Evolutionary conservation across 2,329 filamentous ascomycete species (phyloP).

Genomic region (Chalara sp.): DNA sequence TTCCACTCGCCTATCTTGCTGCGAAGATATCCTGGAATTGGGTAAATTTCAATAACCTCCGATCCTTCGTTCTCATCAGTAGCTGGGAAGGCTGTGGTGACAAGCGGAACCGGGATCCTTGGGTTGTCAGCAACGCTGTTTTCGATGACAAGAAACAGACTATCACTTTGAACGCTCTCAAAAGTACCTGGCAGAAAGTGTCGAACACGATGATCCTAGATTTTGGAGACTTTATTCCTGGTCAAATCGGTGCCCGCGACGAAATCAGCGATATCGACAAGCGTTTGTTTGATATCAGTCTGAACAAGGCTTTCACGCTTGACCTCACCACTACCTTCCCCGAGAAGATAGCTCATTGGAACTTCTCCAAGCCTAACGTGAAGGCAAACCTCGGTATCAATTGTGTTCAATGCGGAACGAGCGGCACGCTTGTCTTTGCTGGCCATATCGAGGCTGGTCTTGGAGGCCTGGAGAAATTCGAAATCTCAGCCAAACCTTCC

Average conservation of each 20-base stretch:
- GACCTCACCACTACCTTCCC: not conserved
- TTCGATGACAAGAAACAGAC: not conserved
- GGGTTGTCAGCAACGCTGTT: not conserved
- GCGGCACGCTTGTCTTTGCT: not conserved
- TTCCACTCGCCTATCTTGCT: not conserved
- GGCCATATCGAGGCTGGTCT: not conserved
- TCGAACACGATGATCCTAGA: not conserved
- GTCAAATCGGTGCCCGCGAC: not conserved
- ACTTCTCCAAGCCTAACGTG: not conserved
- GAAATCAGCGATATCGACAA: not conserved
- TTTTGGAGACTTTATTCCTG: not conserved
- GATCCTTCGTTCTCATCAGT: not conserved
- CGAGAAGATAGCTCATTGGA: not conserved
- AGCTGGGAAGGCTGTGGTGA: not conserved
- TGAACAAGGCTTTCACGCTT: not conserved
- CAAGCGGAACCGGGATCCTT: not conserved
- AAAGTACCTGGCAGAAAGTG: not conserved
- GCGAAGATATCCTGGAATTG: not conserved
- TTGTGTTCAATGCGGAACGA: not conserved
- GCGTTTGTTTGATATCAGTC: not conserved
- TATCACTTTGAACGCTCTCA: not conserved
- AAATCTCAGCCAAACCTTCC: not conserved
- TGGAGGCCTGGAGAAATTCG: not conserved
- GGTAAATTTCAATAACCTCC: not conserved
- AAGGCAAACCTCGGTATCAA: not conserved